Base-by-base conservation (phyloP, 495 filamentous ascomycete genomes). In the Hyaloscypha finlandica region DNA sequence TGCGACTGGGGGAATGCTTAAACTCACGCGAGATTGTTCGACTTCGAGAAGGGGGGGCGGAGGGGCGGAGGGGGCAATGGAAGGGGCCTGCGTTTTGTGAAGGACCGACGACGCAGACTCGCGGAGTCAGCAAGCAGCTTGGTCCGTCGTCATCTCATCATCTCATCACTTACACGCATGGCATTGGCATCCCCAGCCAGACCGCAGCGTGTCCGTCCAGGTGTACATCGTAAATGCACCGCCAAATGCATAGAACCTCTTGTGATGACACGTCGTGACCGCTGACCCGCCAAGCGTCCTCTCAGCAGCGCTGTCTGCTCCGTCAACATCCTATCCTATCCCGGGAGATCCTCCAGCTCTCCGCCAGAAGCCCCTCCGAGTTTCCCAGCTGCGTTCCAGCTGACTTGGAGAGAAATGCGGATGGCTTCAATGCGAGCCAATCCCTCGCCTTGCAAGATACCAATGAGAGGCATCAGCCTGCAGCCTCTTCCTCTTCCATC, bases 401-500 rank as follows among this genome's bases (percentile, higher is more conserved):
- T 56, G 61, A 64, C 61, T 55, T 64, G 25, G 29, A 51, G 19
- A 25, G 6, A 64, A 64, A 22, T 19, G 32, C 51, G 19, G 22
- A 29, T 39, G 22, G 30, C 22, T 35, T 30, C 61, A 55, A 37
- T 42, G n/a, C 2, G 33, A 56, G 29, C 61, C 61, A 64, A 64
- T 64, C 61, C 61, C 29, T 64, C 61, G 12, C 4, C 52, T 6
- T 35, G 14, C 39, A 6, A 63, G 12, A 12, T 63, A 9, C 60
- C 60, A 63, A 63, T 63, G 19, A 33, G 45, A 54, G 31, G 51
- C 19, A 25, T 42, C 16, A 30, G n/a, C 63, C 63, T 65, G 53
- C 63, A 65, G 63, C 63, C 55, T 59, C 63, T 65, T 59, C 55
- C 33, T 12, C 63, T 29, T 65, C 35, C 54, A 56, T 56, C 53